Conservation (phyloP, 2,329 filamentous ascomycete species). For the Aspergillus sp. region DNA sequence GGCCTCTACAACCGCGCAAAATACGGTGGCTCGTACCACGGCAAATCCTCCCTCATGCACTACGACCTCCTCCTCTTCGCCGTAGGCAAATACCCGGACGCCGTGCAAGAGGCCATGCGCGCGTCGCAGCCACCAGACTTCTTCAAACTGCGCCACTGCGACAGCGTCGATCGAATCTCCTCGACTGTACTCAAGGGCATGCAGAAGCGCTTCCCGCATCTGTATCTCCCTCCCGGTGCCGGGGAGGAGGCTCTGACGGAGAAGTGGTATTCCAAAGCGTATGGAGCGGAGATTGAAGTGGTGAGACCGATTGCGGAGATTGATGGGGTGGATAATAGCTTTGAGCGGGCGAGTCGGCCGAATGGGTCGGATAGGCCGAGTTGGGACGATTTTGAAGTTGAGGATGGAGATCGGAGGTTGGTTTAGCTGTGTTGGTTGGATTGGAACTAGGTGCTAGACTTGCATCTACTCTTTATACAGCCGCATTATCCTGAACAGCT, state of each 20-base stretch:
- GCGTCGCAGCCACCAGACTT: constrained; percentile 57
- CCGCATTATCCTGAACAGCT: too few relatives aligned
- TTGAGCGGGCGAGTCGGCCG: constrained; percentile 17
- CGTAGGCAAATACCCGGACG: constrained; percentile 60
- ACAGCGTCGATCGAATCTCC: constrained; percentile 69
- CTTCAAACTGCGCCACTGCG: constrained; percentile 61
- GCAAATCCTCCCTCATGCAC: constrained; percentile 67
- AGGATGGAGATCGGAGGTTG: constrained; percentile 6
- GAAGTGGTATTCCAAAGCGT: constrained; percentile 20
- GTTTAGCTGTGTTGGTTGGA: background rate
- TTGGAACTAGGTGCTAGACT: background rate
- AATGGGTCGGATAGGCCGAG: constrained; percentile 18
- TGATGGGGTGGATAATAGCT: constrained; percentile 18
- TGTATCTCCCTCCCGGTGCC: constrained; percentile 49
- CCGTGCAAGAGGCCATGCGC: constrained; percentile 59
- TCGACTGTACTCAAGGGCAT: constrained; percentile 62
- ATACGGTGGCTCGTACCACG: constrained; percentile 68
- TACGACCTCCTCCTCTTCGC: constrained; percentile 70
- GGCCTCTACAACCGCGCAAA: constrained; percentile 67
- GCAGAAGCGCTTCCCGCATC: constrained; percentile 56
- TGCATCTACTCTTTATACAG: background rate
- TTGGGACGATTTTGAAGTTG: constrained; percentile 11
- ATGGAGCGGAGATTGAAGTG: constrained; percentile 15
- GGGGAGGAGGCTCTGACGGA: constrained; percentile 49
- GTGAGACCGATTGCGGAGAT: constrained; percentile 18